Evolutionary conservation across 2,329 filamentous ascomycete genomes (phyloP).

Genomic region (Dothidotthia symphoricarpi): DNA sequence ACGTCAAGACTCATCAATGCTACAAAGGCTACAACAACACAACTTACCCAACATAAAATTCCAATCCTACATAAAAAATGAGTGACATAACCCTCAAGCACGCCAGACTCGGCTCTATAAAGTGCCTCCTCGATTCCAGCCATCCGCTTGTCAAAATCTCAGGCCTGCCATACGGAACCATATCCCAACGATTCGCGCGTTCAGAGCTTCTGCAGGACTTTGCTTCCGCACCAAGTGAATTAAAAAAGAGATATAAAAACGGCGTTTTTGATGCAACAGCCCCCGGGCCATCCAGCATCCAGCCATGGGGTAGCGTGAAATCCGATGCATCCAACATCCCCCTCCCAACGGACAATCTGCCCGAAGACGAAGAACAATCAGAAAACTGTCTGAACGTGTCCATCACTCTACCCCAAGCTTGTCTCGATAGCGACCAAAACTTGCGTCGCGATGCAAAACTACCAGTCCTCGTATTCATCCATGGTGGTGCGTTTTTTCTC

Average conservation of each 20-base stretch:
- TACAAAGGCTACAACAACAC: too few relatives aligned
- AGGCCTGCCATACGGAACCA: conserved; percentile 13
- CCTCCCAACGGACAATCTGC: conserved; percentile 12
- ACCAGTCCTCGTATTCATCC: conserved; percentile 54
- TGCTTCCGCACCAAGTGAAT: neutral
- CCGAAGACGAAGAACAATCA: conserved; percentile 15
- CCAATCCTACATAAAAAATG: too few relatives aligned
- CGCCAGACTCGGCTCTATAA: conserved; percentile 10
- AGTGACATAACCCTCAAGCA: conserved; percentile 6
- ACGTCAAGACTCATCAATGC: too few relatives aligned
- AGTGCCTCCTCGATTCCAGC: conserved; percentile 5
- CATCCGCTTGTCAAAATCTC: conserved; percentile 9
- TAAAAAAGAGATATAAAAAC: conserved; percentile 1
- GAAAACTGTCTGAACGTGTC: conserved; percentile 50
- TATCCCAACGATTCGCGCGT: conserved; percentile 14
- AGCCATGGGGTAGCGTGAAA: conserved; percentile 15
- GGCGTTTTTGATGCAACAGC: conserved; percentile 13
- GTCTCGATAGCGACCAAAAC: conserved; percentile 35
- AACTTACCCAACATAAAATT: too few relatives aligned
- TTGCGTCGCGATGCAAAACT: conserved; percentile 26
- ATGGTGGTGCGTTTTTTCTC: conserved; percentile 52
- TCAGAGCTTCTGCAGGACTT: conserved; percentile 5
- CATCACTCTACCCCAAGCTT: conserved; percentile 38
- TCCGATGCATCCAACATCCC: conserved; percentile 19
- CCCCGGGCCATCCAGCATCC: conserved; percentile 13